These are phyloP conservation scores for Podila horticola DNA, from an alignment of 192 early-diverging fungal species.

Conservation along the genomic window DNA sequence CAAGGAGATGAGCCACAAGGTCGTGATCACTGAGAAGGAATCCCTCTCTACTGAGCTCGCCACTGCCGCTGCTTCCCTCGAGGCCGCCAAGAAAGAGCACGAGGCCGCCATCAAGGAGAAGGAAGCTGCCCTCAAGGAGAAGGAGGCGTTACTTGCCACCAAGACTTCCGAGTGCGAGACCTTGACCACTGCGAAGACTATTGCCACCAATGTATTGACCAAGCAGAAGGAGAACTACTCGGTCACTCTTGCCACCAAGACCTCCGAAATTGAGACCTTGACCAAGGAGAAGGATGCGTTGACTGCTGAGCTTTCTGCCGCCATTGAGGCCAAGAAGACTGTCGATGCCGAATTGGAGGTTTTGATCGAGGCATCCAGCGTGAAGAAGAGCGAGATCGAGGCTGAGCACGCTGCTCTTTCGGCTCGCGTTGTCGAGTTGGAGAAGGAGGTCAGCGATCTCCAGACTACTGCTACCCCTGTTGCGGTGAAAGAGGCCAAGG, in stretches of 20 bases:
- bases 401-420: slow-evolving; percentile 5
- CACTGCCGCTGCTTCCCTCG: slow-evolving; percentile 3
- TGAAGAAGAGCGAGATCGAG: slow-evolving; percentile 19
- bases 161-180: neutral
- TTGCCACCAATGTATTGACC: slow-evolving; percentile 2
- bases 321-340: slow-evolving; percentile 17
- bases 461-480: neutral
- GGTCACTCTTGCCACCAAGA: slow-evolving; percentile 11
- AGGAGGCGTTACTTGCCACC: slow-evolving; percentile 3
- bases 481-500: neutral
- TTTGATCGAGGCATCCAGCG: slow-evolving; percentile 13
- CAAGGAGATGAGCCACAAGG: slow-evolving; percentile 21
- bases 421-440: slow-evolving; percentile 28
- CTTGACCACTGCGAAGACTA: slow-evolving; percentile 1
- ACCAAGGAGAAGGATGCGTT: slow-evolving; percentile 15
- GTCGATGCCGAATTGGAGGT: slow-evolving; percentile 19
- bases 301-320: slow-evolving; percentile 2
- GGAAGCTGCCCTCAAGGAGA: slow-evolving; percentile 11
- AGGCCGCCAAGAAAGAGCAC: slow-evolving; percentile 6
- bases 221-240: slow-evolving; percentile 33
- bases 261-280: slow-evolving; percentile 8
- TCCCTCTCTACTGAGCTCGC: slow-evolving; percentile 12
- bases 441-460: slow-evolving; percentile 19
- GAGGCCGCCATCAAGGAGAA: slow-evolving; percentile 11
- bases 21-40: slow-evolving; percentile 35